These are phyloP conservation scores for Globisporangium apiculatum DNA, from an alignment of 352 stramenopile genomes.

Conservation along the genomic window DNA sequence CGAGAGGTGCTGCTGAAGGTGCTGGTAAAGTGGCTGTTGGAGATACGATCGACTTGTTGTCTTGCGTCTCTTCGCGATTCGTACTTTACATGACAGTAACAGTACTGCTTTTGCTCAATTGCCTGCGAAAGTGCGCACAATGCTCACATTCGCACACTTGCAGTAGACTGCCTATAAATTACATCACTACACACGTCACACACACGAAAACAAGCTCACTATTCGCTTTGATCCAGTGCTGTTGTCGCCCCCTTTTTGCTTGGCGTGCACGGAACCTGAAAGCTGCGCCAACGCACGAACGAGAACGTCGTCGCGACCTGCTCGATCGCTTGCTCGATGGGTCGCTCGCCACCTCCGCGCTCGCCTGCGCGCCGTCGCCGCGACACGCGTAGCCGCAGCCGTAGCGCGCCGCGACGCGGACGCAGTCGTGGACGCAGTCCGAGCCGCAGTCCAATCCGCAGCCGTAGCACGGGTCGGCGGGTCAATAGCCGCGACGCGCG, in stretches of 20 bases:
- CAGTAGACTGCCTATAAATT: too few species aligned
- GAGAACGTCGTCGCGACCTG: not conserved
- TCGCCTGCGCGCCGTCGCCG: not conserved
- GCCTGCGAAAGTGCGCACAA: too few species aligned
- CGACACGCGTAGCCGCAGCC: not conserved
- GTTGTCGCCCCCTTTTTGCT: not conserved
- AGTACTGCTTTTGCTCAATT: too few species aligned
- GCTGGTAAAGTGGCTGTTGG: too few species aligned
- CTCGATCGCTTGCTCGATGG: constrained; percentile 1
- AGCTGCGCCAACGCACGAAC: too few species aligned
- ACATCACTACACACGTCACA: too few species aligned
- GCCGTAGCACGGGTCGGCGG: not conserved
- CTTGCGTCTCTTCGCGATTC: constrained; percentile 13
- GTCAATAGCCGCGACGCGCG: not conserved
- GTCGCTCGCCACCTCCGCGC: not conserved
- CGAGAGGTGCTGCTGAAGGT: not conserved
- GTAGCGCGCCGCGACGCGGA: constrained; percentile 1
- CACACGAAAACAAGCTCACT: too few species aligned
- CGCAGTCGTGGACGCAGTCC: constrained; percentile 8
- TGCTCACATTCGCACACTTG: too few species aligned
- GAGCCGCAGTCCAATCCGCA: not conserved
- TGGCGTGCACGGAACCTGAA: too few species aligned
- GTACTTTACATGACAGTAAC: not conserved
- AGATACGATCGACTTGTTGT: not conserved
- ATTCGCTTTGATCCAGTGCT: too few species aligned